A percentile compares a stretch with the other conserved stretches of the same genome.
Evolutionary conservation across 805 yeast genomes (phyloP).

Genomic region (Kodamaea jinghongensis): DNA sequence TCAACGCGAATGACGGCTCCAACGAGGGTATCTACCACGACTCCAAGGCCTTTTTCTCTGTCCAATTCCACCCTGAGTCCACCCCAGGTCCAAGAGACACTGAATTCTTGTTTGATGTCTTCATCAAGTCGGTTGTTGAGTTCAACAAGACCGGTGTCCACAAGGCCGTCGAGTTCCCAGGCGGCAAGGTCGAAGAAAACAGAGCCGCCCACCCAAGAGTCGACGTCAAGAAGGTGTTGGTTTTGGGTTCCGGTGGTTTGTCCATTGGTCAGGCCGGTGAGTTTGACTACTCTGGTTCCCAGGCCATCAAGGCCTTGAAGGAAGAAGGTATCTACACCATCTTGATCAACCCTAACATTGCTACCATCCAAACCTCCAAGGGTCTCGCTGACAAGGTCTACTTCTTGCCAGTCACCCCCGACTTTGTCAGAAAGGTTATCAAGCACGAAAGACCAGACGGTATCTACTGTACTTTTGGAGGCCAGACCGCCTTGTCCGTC

Average conservation of each 20-base stretch:
- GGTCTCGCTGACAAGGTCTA: constrained; percentile 98
- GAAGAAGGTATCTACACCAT: constrained; percentile 97
- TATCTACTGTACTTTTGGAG: constrained; percentile 95
- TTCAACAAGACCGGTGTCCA: constrained; percentile 55
- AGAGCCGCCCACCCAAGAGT: constrained; percentile 72
- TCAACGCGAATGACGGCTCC: constrained; percentile 94
- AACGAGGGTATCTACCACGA: constrained; percentile 97
- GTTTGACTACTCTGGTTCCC: constrained; percentile 97
- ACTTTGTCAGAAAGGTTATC: constrained; percentile 93
- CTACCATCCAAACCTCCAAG: constrained; percentile 96
- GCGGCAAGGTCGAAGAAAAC: constrained; percentile 76
- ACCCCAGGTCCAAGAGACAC: constrained; percentile 99
- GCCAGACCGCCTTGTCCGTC: constrained; percentile 95
- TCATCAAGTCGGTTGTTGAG: constrained; percentile 76
- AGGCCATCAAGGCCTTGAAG: constrained; percentile 96
- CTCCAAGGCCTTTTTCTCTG: constrained; percentile 88
- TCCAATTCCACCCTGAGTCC: constrained; percentile 98
- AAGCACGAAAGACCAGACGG: constrained; percentile 96
- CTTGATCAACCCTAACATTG: constrained; percentile 95
- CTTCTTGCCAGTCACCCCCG: constrained; percentile 96
- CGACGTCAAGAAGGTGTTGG: constrained; percentile 85
- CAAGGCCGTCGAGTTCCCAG: constrained; percentile 86
- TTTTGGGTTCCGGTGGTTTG: constrained; percentile 96
- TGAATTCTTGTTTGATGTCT: constrained; percentile 92
- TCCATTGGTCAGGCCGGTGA: constrained; percentile 99